Conservation (phyloP, 441 rosid genomes). For the Populus hybrid region DNA sequence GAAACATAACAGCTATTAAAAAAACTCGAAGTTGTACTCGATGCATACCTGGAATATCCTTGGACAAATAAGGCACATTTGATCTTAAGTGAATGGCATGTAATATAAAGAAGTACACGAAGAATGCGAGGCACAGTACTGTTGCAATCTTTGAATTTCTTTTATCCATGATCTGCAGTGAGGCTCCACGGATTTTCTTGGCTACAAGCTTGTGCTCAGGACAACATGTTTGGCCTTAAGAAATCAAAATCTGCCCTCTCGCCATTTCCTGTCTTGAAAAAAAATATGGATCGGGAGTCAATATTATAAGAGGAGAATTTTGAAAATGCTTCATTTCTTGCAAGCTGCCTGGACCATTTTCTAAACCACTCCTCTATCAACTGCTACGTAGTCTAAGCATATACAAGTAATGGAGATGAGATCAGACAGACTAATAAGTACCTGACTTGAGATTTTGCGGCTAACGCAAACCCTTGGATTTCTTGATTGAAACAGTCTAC, state of each 20-base stretch:
- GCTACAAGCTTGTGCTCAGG: too few species aligned
- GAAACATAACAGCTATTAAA: background rate
- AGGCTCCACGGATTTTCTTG: background rate
- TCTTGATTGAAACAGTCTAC: background rate
- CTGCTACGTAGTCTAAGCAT: too few species aligned
- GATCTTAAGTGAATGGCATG: background rate
- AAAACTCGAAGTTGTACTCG: background rate
- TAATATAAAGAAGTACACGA: background rate
- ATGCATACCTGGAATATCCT: background rate
- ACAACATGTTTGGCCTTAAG: background rate
- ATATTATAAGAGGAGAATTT: too few species aligned
- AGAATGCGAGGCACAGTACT: background rate
- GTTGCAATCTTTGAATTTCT: background rate
- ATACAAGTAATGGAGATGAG: background rate
- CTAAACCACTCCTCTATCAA: too few species aligned
- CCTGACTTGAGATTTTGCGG: background rate
- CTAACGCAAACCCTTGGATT: background rate
- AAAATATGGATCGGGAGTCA: too few species aligned
- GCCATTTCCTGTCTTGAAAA: background rate
- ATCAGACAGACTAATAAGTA: background rate
- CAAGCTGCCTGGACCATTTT: too few species aligned
- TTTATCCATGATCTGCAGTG: background rate
- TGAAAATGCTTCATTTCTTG: too few species aligned
- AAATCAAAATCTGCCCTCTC: background rate
- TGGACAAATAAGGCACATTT: background rate